Conservation (phyloP, 306 rosid genomes). For the Mimosa pudica region DNA sequence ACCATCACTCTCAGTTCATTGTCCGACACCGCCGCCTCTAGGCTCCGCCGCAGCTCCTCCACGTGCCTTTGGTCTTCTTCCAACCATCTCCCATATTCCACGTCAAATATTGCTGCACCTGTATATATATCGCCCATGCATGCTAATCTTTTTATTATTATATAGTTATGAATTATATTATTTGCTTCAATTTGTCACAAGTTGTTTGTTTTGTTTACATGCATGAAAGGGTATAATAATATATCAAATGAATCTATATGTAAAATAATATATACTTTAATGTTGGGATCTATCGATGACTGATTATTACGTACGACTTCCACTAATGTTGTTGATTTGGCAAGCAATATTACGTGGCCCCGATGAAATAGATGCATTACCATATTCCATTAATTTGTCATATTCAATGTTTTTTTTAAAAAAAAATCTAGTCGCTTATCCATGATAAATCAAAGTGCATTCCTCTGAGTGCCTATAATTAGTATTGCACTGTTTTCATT, state of each 20-base stretch:
- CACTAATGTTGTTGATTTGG: slow-evolving; percentile 34
- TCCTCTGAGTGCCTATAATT: neutral
- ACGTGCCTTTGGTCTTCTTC: slow-evolving; percentile 76
- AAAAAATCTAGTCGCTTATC: neutral
- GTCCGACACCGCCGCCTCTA: slow-evolving; percentile 65
- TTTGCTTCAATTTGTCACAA: neutral
- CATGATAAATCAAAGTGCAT: slow-evolving; percentile 10
- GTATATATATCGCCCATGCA: neutral
- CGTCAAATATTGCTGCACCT: slow-evolving; percentile 93
- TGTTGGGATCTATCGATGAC: too few relatives aligned
- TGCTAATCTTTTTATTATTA: neutral
- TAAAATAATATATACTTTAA: neutral
- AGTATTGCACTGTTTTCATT: neutral
- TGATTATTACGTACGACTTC: neutral
- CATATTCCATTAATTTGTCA: slow-evolving; percentile 16
- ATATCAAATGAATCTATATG: neutral
- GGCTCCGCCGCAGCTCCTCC: slow-evolving; percentile 66
- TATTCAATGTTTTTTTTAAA: neutral
- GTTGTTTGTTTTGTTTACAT: neutral
- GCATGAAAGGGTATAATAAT: neutral
- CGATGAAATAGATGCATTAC: slow-evolving; percentile 30
- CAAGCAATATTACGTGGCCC: slow-evolving; percentile 30
- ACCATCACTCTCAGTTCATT: slow-evolving; percentile 63
- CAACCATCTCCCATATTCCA: slow-evolving; percentile 89
- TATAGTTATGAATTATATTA: neutral